These are phyloP conservation scores for Delonix regia DNA, from an alignment of 306 rosid species.

Conservation along the genomic window DNA sequence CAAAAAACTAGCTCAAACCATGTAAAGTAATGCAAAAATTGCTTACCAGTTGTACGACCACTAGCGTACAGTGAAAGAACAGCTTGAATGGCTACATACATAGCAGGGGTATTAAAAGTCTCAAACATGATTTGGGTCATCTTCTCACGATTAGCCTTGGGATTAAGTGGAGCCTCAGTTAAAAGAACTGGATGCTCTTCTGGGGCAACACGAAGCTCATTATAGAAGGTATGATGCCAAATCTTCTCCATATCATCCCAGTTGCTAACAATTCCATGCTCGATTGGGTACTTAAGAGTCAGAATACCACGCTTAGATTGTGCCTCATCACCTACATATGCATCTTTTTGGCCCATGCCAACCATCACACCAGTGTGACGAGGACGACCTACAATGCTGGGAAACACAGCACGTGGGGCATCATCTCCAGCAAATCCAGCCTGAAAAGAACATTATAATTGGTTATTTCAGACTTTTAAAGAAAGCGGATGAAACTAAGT, in stretches of 20 bases:
- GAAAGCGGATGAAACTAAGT: neutral
- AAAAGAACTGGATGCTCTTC: conserved; percentile 95
- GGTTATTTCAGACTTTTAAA: neutral
- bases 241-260: conserved; percentile 72
- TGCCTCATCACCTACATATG: conserved; percentile 51
- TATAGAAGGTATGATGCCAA: conserved; percentile 61
- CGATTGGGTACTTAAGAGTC: conserved; percentile 66
- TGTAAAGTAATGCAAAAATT: neutral
- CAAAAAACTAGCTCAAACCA: conserved; percentile 6
- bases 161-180: conserved; percentile 96
- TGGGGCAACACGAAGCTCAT: conserved; percentile 96
- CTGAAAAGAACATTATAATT: conserved; percentile 33
- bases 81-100: conserved; percentile 99
- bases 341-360: conserved; percentile 33
- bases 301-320: conserved; percentile 72
- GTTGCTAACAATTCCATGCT: conserved; percentile 71
- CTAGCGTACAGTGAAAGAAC: conserved; percentile 95
- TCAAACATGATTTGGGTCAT: conserved; percentile 99
- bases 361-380: conserved; percentile 27
- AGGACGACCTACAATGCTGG: conserved; percentile 49
- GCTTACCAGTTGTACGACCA: conserved; percentile 95
- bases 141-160: conserved; percentile 95
- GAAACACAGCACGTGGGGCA: conserved; percentile 73
- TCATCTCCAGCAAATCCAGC: conserved; percentile 80
- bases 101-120: conserved; percentile 94